A percentile compares a stretch with the other conserved stretches of the same genome.
Conservation (phyloP, 176 grass and related monocot genomes). For the Leersia perrieri region DNA sequence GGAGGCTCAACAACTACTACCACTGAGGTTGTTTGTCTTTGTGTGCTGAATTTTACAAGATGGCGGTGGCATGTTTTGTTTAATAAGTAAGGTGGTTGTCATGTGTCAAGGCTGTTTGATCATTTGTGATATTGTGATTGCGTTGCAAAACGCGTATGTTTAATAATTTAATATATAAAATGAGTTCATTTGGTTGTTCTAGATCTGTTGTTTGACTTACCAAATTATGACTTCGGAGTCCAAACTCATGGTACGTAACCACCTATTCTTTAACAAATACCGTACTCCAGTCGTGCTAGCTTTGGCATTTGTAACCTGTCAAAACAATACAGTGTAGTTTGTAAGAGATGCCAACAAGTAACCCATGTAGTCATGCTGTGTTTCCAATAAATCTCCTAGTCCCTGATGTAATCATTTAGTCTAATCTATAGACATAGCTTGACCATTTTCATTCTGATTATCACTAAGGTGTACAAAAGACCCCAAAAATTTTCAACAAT, state of each 20-base stretch:
- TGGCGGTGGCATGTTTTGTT: constrained; percentile 35
- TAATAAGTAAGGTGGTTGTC: constrained; percentile 37
- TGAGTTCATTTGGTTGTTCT: constrained; percentile 32
- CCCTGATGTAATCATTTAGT: constrained; percentile 7
- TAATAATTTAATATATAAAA: constrained; percentile 31
- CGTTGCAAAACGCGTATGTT: constrained; percentile 25
- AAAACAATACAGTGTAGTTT: constrained; percentile 13
- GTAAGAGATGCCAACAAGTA: not conserved
- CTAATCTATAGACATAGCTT: not conserved
- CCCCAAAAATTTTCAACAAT: not conserved
- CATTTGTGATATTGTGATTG: constrained; percentile 29
- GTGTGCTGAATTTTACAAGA: constrained; percentile 28
- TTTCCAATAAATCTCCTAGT: not conserved
- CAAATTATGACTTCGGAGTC: constrained; percentile 10
- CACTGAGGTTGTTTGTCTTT: constrained; percentile 29
- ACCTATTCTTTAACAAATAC: constrained; percentile 3
- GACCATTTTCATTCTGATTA: not conserved
- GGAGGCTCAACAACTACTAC: constrained; percentile 54
- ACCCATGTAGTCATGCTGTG: not conserved
- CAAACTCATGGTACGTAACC: not conserved
- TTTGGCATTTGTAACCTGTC: constrained; percentile 17
- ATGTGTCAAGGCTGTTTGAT: constrained; percentile 8
- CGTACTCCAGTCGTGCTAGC: not conserved
- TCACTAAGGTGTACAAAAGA: not conserved
- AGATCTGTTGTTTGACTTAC: constrained; percentile 28